Conservation (phyloP, 441 rosid genomes). For the Brassica hybrid region DNA sequence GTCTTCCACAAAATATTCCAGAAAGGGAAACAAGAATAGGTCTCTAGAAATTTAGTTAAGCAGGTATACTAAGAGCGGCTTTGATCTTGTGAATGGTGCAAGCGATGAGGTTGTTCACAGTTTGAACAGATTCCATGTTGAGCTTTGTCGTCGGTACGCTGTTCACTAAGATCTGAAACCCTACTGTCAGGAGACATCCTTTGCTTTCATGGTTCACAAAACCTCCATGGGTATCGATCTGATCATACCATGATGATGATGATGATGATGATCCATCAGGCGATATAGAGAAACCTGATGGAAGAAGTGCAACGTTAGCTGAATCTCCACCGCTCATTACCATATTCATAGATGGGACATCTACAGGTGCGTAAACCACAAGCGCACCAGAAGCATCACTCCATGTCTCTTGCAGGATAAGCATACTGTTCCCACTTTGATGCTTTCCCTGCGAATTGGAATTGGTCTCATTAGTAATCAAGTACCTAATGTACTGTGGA, state of each 20-base stretch:
- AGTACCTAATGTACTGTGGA: background rate
- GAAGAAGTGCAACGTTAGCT: constrained; percentile 52
- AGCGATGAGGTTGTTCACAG: constrained; percentile 81
- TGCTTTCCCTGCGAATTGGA: constrained; percentile 46
- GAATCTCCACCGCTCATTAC: constrained; percentile 62
- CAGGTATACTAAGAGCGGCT: constrained; percentile 35
- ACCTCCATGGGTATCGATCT: constrained; percentile 23
- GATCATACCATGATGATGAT: constrained; percentile 28
- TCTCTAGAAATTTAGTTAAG: constrained; percentile 14
- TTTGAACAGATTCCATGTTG: constrained; percentile 82
- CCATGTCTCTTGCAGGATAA: constrained; percentile 72
- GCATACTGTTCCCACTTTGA: constrained; percentile 46
- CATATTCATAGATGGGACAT: constrained; percentile 41
- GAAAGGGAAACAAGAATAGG: constrained; percentile 11
- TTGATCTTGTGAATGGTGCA: constrained; percentile 88
- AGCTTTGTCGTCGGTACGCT: constrained; percentile 80
- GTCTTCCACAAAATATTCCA: constrained; percentile 3
- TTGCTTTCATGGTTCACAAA: constrained; percentile 22
- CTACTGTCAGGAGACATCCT: constrained; percentile 56
- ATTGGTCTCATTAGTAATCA: background rate
- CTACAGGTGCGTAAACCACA: constrained; percentile 66
- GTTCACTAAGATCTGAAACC: constrained; percentile 67
- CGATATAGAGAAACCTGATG: constrained; percentile 62
- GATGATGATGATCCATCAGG: constrained; percentile 41
- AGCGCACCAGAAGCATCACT: constrained; percentile 55